phyloP scores from a whole-genome alignment of 768 basidiomycete species.

The Pleurotus giganteus region DNA sequence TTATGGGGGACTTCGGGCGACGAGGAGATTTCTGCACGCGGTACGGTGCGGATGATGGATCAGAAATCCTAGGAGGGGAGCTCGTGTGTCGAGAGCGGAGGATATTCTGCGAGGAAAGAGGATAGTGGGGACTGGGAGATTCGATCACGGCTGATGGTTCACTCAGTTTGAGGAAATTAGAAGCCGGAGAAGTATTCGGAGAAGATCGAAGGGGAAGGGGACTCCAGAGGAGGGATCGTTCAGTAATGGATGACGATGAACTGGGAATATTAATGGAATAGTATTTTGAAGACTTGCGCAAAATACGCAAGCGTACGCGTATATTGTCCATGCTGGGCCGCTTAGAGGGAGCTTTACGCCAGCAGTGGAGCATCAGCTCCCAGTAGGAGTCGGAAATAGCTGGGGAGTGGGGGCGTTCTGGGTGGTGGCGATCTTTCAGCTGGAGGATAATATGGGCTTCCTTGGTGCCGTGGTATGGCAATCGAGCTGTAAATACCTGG shows the following conservation, averaged over 20 bases:
- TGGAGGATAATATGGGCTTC: constrained; percentile 6
- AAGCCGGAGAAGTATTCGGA: not conserved
- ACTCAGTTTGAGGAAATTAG: not conserved
- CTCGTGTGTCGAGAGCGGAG: not conserved
- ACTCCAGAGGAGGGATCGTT: not conserved
- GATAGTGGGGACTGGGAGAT: not conserved
- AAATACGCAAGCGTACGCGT: not conserved
- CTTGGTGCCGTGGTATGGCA: constrained; percentile 12
- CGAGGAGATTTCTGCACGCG: not conserved
- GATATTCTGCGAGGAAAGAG: not conserved
- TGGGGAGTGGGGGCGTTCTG: constrained; percentile 1
- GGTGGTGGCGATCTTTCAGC: constrained; percentile 6
- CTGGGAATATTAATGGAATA: not conserved
- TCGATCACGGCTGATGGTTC: not conserved
- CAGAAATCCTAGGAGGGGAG: not conserved
- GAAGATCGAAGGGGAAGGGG: not conserved
- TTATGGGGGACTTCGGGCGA: not conserved
- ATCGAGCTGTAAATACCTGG: constrained; percentile 7
- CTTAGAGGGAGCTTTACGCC: not conserved
- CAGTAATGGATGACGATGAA: not conserved
- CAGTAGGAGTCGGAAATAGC: constrained; percentile 4
- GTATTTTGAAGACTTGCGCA: constrained; percentile 2
- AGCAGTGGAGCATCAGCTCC: constrained; percentile 10
- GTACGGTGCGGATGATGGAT: not conserved
- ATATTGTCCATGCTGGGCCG: constrained; percentile 1